Percentiles rank a stretch among this genome's conserved stretches.
These are phyloP conservation scores for Boletus rufocinnamomeus DNA, from an alignment of 768 basidiomycete species.

Conservation along the genomic window DNA sequence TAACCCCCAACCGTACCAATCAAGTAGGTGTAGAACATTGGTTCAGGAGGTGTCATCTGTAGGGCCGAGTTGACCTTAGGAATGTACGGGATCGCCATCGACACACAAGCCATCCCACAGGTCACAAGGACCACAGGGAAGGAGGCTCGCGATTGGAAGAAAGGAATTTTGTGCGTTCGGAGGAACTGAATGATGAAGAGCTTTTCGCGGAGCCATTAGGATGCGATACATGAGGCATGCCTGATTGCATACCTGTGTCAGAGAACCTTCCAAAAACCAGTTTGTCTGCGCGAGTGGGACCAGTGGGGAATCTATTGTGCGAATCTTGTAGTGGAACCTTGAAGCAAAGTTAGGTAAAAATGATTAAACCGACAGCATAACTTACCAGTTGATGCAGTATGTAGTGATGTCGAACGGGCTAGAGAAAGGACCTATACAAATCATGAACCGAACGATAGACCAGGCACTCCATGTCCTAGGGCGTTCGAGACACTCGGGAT, in stretches of 20 bases:
- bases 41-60: slow-evolving; percentile 30
- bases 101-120: slow-evolving; percentile 34
- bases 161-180: slow-evolving; percentile 33
- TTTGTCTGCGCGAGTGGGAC: slow-evolving; percentile 38
- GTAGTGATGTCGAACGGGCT: slow-evolving; percentile 38
- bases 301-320: slow-evolving; percentile 27
- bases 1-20: slow-evolving; percentile 24
- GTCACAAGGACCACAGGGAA: slow-evolving; percentile 29
- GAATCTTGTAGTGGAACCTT: slow-evolving; percentile 37
- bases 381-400: slow-evolving; percentile 36
- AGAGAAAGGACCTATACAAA: slow-evolving; percentile 39
- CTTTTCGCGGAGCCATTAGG: slow-evolving; percentile 16
- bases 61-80: slow-evolving; percentile 34
- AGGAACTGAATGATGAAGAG: slow-evolving; percentile 38
- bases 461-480: slow-evolving; percentile 36
- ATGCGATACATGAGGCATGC: not conserved
- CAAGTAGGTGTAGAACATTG: slow-evolving; percentile 32
- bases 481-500: slow-evolving; percentile 36
- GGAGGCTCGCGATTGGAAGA: slow-evolving; percentile 36
- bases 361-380: not conserved
- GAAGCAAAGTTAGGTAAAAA: not conserved
- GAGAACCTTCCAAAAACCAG: slow-evolving; percentile 39
- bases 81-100: slow-evolving; percentile 37
- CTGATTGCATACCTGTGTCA: slow-evolving; percentile 35
- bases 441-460: slow-evolving; percentile 40